These are phyloP conservation scores for Lizonia empirigonia DNA, from an alignment of 2,329 filamentous ascomycete species.

Conservation along the genomic window DNA sequence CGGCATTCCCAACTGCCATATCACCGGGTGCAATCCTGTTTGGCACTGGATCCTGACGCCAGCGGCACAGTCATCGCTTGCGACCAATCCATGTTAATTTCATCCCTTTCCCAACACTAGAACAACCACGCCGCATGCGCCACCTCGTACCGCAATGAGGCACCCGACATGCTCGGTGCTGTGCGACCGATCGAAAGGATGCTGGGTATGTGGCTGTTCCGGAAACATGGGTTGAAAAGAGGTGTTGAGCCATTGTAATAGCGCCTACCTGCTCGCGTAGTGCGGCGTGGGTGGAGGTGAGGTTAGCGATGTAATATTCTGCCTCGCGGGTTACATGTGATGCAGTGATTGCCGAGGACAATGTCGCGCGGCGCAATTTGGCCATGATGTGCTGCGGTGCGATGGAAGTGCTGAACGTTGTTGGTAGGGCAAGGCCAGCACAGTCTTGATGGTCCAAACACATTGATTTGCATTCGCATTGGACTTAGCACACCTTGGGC, in stretches of 20 bases:
- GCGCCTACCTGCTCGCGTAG: neutral
- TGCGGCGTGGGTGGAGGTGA: neutral
- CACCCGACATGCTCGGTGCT: neutral
- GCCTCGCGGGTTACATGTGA: neutral
- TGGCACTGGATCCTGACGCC: neutral
- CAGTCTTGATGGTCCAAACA: neutral
- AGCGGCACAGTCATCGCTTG: neutral
- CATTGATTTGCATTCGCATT: neutral
- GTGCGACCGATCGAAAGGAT: conserved; percentile 3
- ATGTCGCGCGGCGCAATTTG: neutral
- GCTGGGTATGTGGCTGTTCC: neutral
- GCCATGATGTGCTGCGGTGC: neutral
- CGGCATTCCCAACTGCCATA: neutral
- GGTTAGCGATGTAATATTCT: neutral
- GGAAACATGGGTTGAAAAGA: neutral
- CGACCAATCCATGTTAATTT: no score
- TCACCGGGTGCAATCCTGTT: neutral
- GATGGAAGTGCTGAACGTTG: neutral
- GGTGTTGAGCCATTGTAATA: neutral
- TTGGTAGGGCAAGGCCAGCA: neutral
- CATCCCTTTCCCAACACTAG: conserved; percentile 4
- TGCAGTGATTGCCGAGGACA: neutral
- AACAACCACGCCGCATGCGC: neutral
- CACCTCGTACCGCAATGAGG: neutral
- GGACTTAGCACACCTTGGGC: neutral